Evolutionary conservation across 352 stramenopile species (phyloP).

Genomic region (Phytophthora ohioensis): DNA sequence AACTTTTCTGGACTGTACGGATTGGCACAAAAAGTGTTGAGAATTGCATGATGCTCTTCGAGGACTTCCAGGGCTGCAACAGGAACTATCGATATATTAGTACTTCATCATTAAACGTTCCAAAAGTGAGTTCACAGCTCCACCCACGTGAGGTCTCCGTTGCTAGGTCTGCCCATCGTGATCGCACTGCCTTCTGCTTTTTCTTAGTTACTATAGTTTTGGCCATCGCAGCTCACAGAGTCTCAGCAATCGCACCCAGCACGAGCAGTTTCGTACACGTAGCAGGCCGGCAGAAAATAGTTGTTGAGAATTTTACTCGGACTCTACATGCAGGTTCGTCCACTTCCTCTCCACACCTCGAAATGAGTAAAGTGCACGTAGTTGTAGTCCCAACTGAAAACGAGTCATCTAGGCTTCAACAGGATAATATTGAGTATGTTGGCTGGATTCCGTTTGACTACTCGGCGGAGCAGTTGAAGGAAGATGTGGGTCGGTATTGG

Average conservation of each 20-base stretch:
- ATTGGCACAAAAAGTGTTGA: constrained; percentile 57
- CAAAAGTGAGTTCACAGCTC: background rate
- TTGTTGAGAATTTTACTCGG: background rate
- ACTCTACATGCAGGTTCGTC: no score
- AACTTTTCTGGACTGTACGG: constrained; percentile 19
- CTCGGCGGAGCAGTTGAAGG: constrained; percentile 44
- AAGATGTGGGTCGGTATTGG: constrained; percentile 62
- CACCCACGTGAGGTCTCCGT: constrained; percentile 48
- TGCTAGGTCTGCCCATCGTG: constrained; percentile 48
- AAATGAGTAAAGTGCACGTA: constrained; percentile 39
- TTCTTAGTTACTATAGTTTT: constrained; percentile 41
- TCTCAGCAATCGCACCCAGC: background rate
- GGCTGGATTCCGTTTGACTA: constrained; percentile 70
- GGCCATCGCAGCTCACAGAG: constrained; percentile 11
- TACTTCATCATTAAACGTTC: background rate
- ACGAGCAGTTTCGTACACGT: constrained; percentile 28
- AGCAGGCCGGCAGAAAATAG: constrained; percentile 22
- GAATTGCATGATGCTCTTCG: constrained; percentile 48
- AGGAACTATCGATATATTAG: constrained; percentile 41
- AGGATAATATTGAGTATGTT: constrained; percentile 19
- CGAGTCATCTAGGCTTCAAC: background rate
- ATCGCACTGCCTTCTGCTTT: constrained; percentile 26
- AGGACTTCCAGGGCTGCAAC: constrained; percentile 48
- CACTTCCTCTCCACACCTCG: background rate
- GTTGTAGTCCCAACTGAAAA: constrained; percentile 19